Base-by-base conservation (phyloP, 2,329 filamentous ascomycete genomes). In the Diaporthe velutina region DNA sequence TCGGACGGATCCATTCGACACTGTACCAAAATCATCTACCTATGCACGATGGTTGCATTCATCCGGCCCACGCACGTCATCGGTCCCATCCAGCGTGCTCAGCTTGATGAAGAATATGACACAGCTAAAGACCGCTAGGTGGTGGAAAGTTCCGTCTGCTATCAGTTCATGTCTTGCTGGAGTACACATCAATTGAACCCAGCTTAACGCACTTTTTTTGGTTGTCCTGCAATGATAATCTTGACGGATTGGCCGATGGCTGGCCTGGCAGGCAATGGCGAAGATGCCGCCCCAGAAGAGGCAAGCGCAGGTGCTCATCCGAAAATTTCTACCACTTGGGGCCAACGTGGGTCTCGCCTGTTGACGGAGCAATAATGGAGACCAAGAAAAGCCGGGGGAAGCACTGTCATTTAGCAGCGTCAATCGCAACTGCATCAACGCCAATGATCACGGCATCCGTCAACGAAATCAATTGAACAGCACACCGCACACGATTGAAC, bases 271-370 rank as follows among this genome's bases (percentile, higher is more conserved):
- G 54, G 68, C 54, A 60, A 25, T 48, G 55, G 42, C 10, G 50
- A 35, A 60, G 57, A 60, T 60, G 58, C 33, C 45, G 40, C 60
- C 48, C 57, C 70, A 22, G 33, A 58, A 42, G 38, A 64, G 70
- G 58, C 57, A 72, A 64, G 70, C 40, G 58, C 70, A 54, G 48
- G 48, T 64, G 57, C 57, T 72, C 70, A 54, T 72, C 57, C 70
- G 57, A 72, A 64, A 64, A 54, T 35, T 64, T 55, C 33, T 33
- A 54, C 33, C 64, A 68, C 64, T 25, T 54, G 64, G 57, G 52
- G 70, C 70, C 70, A 35, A 40, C 70, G 70, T 72, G 70, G 70
- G 70, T 64, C 70, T 72, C 57, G 42, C 45, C 58, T 40, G 33
- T 72, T 64, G 45, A 72, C 70, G 70, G 70, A 72, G 70, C 35